Evolutionary conservation across 805 yeast species (phyloP), one percentile per base, ranked within the genome.

Genomic region (Candida namnaoensis): DNA sequence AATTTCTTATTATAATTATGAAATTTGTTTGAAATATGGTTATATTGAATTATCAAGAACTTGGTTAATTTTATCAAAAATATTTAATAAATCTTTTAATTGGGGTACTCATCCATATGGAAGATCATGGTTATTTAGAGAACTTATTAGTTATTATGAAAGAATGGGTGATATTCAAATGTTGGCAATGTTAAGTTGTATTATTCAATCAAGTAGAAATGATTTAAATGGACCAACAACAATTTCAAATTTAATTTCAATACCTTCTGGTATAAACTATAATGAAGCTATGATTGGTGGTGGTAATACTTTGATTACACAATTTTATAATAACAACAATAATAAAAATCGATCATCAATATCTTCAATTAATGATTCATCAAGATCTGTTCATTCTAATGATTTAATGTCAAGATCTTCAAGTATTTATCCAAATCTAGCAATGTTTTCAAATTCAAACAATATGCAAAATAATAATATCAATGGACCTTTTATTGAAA

Each of bases 81-180:
- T 66, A n/a, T 42, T 68, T 24, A 61, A 56, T 14, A 52, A 51
- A 37, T 57, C 57, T n/a, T 74, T 76, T 45, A 74, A 71, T 43
- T 90, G 96, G 96, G 91, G 91, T 0, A 62, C 73, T 5, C 95
- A 86, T 56, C 90, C 88, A 0, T 74, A 82, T 56, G 95, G 95
- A 1, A 70, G 78, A 34, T 50, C 69, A 11, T 76, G 87, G 84
- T 63, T 87, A 23, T 68, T 87, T 0, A 69, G 69, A 25, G 75
- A 77, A 44, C 65, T 88, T 34, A 67, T 90, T 53, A 54, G 58
- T 1, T 80, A 81, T 50, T 88, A 80, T 54, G 93, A 82, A 50
- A 61, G 52, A 32, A 54, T 68, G 35, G 78, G 80, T 2, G 82
- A 91, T 52, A 61, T 87, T 26, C 97, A 91, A 58, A 87, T 91